Base-by-base conservation (phyloP, 768 basidiomycete genomes). In the Lanmaoa rubissima region DNA sequence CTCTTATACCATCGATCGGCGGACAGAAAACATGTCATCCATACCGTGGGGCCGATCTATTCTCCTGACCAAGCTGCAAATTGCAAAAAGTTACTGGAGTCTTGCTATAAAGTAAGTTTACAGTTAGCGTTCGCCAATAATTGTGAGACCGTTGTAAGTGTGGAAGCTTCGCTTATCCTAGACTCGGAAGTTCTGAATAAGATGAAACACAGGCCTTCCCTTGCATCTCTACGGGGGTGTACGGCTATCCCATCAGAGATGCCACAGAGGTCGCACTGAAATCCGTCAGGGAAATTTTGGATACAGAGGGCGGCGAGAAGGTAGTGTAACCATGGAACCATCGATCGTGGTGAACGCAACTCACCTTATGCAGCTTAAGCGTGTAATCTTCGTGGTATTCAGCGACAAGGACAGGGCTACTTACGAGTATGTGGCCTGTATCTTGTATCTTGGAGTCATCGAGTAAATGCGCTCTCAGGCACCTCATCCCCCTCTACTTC, bases 31-130 rank as follows among this genome's bases (percentile, higher is more conserved):
- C 78, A 87, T 66, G 77, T 94, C 56, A 90, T 94, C 41, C 92
- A 93, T 63, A 79, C 92, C 4, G 92, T 93, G 16, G 92, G 92
- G 12, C 92, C 92, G 0, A 69, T 89, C 1, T 92, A 68, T 67
- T 76, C 75, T 5, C 53, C 63, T 3, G 55, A 61, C 1, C 71
- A 77, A 28, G 71, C 69, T 38, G 78, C 79, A 41, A 70, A 68
- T 28, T 81, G 79, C 51, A 83, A 83, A 6, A 61, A 67, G 55
- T 78, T 83, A 58, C 78, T 94, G 14, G 76, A 77, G 4, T 88
- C 88, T 10, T 89, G 88, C 64, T 94, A 94, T 65, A 73, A 69
- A 54, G 80, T 68, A 19, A 86, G 88, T 61, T 71, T 93, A 55
- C 75, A 83, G 48, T 57, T 90, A 19, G 87, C 88, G 0, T 73